A percentile compares a stretch with the other conserved stretches of the same genome.
Evolutionary conservation across 2,329 filamentous ascomycete species (phyloP).

Genomic region (Phialophora chinensis): DNA sequence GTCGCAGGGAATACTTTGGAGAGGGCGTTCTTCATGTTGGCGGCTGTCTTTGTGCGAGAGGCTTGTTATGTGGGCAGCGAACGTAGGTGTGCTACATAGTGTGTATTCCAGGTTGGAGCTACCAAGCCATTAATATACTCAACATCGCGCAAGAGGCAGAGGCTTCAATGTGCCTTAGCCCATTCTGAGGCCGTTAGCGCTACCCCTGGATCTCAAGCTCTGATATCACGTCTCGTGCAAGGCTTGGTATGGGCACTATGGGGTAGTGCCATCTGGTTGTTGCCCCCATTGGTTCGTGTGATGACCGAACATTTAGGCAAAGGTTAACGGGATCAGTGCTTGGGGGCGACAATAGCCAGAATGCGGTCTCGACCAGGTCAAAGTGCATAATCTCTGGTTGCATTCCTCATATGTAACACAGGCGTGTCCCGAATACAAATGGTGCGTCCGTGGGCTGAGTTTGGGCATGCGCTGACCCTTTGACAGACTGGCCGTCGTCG

Average conservation of each 20-base stretch:
- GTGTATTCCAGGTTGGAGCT: background rate
- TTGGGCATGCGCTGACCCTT: background rate
- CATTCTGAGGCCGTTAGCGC: slow-evolving; percentile 1
- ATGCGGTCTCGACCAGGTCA: background rate
- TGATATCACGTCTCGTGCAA: background rate
- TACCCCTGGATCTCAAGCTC: slow-evolving; percentile 1
- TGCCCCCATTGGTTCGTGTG: background rate
- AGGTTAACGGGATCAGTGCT: background rate
- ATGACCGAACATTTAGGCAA: background rate
- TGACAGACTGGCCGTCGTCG: background rate
- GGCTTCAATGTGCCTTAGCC: background rate
- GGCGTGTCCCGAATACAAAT: background rate
- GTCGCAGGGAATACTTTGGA: background rate
- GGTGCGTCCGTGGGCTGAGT: background rate
- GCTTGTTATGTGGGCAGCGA: background rate
- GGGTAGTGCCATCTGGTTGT: background rate
- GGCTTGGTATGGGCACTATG: background rate
- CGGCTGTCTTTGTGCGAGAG: background rate
- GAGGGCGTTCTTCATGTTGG: slow-evolving; percentile 10
- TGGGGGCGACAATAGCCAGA: background rate
- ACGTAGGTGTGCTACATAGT: background rate
- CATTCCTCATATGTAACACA: background rate
- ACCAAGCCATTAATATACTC: background rate
- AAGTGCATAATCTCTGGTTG: background rate
- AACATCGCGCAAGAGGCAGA: background rate